These are phyloP conservation scores for Linnemannia hyalina DNA, from an alignment of 192 early-diverging fungal genomes.

Conservation along the genomic window DNA sequence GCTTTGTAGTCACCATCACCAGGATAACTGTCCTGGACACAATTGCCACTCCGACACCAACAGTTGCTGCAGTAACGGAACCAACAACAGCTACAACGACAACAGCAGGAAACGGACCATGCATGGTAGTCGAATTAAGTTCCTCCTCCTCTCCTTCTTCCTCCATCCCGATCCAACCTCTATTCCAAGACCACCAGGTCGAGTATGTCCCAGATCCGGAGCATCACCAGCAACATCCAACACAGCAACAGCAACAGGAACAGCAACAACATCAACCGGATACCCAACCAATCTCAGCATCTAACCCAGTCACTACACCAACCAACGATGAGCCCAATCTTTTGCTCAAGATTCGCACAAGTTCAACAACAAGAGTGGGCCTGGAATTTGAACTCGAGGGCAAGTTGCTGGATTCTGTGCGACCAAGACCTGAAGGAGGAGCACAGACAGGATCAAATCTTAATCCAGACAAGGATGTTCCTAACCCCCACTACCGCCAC, in stretches of 20 bases:
- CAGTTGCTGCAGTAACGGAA: neutral
- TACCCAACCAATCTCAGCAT: neutral
- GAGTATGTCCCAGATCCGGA: conserved; percentile 37
- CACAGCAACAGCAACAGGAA: neutral
- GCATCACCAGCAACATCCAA: neutral
- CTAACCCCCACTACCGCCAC: neutral
- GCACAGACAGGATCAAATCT: conserved; percentile 15
- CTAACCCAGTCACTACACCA: neutral
- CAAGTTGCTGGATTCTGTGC: conserved; percentile 30
- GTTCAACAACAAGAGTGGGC: conserved; percentile 13
- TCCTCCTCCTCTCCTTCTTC: conserved; percentile 17
- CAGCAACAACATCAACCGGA: neutral
- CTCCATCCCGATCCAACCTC: conserved; percentile 15
- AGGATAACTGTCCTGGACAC: conserved; percentile 26
- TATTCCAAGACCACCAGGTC: neutral
- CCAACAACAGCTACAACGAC: neutral
- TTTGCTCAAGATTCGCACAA: conserved; percentile 28
- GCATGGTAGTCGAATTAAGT: conserved; percentile 3
- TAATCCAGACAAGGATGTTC: neutral
- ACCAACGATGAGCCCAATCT: conserved; percentile 11
- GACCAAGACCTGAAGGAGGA: neutral
- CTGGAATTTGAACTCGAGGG: conserved; percentile 33
- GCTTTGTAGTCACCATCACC: conserved; percentile 26
- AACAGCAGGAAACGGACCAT: neutral
- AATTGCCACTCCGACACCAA: neutral